These are phyloP conservation scores for Phytophthora brassicae DNA, from an alignment of 352 stramenopile genomes.

Conservation along the genomic window DNA sequence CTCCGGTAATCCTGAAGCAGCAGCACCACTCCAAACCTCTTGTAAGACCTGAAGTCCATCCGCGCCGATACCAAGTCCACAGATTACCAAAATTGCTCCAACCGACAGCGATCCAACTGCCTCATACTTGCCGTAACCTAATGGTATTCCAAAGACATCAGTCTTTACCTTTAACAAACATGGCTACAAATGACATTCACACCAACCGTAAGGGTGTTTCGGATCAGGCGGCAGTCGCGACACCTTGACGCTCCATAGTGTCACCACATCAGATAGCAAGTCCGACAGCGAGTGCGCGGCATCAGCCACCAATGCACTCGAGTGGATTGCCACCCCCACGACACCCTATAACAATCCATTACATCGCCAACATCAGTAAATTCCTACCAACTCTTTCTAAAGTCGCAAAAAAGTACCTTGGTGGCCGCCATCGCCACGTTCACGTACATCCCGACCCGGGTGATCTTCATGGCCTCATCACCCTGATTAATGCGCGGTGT, in stretches of 20 bases:
- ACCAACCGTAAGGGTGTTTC: slow-evolving; percentile 86
- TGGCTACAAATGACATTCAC: slow-evolving; percentile 1
- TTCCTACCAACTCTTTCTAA: no score
- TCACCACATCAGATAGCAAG: slow-evolving; percentile 96
- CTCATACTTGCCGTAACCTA: slow-evolving; percentile 90
- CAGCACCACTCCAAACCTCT: slow-evolving; percentile 52
- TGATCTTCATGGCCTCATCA: slow-evolving; percentile 85
- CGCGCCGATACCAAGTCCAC: slow-evolving; percentile 65
- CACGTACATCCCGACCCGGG: slow-evolving; percentile 91
- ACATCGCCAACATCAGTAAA: no score
- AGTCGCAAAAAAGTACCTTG: slow-evolving; percentile 65
- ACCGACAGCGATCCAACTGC: slow-evolving; percentile 86
- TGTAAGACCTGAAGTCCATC: slow-evolving; percentile 78
- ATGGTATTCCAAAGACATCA: no score
- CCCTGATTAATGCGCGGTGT: slow-evolving; percentile 29
- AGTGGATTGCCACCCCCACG: slow-evolving; percentile 79
- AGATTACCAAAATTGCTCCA: slow-evolving; percentile 79
- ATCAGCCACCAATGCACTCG: slow-evolving; percentile 93
- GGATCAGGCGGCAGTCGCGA: slow-evolving; percentile 93
- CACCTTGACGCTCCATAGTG: slow-evolving; percentile 92
- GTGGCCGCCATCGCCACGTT: slow-evolving; percentile 91
- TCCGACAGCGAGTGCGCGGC: slow-evolving; percentile 96
- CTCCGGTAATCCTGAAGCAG: slow-evolving; percentile 28
- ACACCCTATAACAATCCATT: slow-evolving; percentile 44
- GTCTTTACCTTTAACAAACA: no score